phyloP scores from a whole-genome alignment of 2,329 filamentous ascomycete genomes.

The Hypoxylon sp. region DNA sequence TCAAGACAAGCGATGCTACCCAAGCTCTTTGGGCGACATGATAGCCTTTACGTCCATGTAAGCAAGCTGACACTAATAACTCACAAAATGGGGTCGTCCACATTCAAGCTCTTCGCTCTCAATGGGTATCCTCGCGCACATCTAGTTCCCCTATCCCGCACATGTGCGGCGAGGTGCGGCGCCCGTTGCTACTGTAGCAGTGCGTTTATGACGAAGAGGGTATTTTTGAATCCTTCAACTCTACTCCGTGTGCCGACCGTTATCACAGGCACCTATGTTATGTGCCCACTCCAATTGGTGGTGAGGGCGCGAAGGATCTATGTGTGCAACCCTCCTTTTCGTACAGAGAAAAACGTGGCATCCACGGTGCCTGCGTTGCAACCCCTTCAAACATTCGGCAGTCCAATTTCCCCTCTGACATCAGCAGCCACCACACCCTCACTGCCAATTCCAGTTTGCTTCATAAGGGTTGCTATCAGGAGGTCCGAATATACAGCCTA shows the following conservation, averaged over 20 bases:
- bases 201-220: conserved; percentile 18
- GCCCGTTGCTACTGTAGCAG: conserved; percentile 23
- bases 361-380: conserved; percentile 41
- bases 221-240: conserved; percentile 37
- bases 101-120: conserved; percentile 16
- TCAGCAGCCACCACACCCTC: conserved; percentile 39
- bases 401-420: conserved; percentile 43
- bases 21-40: conserved; percentile 15
- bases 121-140: conserved; percentile 22
- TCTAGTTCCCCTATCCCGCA: conserved; percentile 28
- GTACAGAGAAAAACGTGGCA: conserved; percentile 44
- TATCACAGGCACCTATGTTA: conserved; percentile 21
- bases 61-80: conserved; percentile 27
- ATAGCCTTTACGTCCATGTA: conserved; percentile 23
- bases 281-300: conserved; percentile 24
- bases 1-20: conserved; percentile 35
- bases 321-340: conserved; percentile 40
- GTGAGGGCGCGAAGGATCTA: conserved; percentile 34
- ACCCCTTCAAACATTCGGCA: conserved; percentile 43
- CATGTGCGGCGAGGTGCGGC: conserved; percentile 17
- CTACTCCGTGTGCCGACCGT: conserved; percentile 20
- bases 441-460: conserved; percentile 20
- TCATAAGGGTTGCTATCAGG: conserved; percentile 18
- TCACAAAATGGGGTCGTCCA: conserved; percentile 20
- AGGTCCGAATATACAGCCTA: conserved; percentile 10